Conservation (phyloP, 2,329 filamentous ascomycete genomes). For the Hansfordia pulvinata region DNA sequence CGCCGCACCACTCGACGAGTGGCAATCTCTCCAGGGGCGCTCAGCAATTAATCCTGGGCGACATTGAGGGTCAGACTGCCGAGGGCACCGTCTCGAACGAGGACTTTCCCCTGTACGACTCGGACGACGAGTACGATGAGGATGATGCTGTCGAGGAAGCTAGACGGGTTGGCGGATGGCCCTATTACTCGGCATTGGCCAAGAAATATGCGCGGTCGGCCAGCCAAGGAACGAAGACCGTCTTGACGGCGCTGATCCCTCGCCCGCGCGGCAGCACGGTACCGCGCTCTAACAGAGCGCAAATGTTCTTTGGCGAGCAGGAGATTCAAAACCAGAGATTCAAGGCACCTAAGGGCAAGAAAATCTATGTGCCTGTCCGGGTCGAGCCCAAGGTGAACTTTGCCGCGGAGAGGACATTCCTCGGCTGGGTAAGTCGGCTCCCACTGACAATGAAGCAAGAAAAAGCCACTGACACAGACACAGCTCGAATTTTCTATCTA, state of each 20-base stretch:
- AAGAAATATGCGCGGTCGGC: constrained; percentile 27
- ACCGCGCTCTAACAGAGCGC: constrained; percentile 39
- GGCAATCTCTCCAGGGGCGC: too few relatives aligned
- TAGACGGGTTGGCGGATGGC: constrained; percentile 59
- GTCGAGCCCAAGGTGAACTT: constrained; percentile 98
- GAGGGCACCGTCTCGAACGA: constrained; percentile 46
- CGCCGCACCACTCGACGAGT: constrained; percentile 4
- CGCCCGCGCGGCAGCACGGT: constrained; percentile 40
- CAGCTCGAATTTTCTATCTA: constrained; percentile 94
- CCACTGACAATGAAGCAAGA: not conserved
- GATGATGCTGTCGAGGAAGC: constrained; percentile 68
- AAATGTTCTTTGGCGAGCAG: constrained; percentile 38
- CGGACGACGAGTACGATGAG: constrained; percentile 68
- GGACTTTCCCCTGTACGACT: constrained; percentile 83
- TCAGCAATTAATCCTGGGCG: too few relatives aligned
- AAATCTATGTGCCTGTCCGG: constrained; percentile 88
- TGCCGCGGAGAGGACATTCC: constrained; percentile 87
- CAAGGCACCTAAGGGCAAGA: constrained; percentile 69
- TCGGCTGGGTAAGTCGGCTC: constrained; percentile 61
- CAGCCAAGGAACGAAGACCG: constrained; percentile 25
- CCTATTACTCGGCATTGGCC: constrained; percentile 53
- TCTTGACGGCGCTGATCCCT: constrained; percentile 38
- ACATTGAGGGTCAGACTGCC: constrained; percentile 74
- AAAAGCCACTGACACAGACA: constrained; percentile 6
- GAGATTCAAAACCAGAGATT: constrained; percentile 46